Conservation (phyloP, 1,139 yeast species). For the Saccharomycopsis crataegensis region DNA sequence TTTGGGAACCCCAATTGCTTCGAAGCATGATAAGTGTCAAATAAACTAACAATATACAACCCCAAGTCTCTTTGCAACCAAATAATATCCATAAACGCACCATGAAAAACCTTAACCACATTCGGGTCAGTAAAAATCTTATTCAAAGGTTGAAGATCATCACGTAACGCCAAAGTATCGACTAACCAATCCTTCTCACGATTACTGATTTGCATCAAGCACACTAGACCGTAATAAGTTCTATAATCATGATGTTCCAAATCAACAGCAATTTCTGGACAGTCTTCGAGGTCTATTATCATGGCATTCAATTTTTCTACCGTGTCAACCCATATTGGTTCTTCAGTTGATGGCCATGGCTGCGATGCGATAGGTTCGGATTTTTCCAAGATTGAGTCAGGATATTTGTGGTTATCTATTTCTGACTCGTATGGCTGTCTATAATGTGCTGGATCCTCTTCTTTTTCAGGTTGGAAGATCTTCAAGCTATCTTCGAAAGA, state of each 20-base stretch:
- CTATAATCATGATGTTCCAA: slow-evolving; percentile 94
- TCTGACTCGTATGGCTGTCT: slow-evolving; percentile 80
- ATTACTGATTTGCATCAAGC: slow-evolving; percentile 88
- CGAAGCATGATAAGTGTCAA: slow-evolving; percentile 92
- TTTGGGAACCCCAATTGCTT: slow-evolving; percentile 70
- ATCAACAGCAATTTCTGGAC: slow-evolving; percentile 82
- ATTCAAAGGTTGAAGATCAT: slow-evolving; percentile 62
- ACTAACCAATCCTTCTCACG: slow-evolving; percentile 77
- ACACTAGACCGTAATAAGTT: slow-evolving; percentile 83
- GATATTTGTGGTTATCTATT: slow-evolving; percentile 65
- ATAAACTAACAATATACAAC: slow-evolving; percentile 76
- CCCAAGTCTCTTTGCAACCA: slow-evolving; percentile 98
- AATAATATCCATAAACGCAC: slow-evolving; percentile 93
- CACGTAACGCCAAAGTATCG: slow-evolving; percentile 70
- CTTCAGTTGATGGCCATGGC: slow-evolving; percentile 57
- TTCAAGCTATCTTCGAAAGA: slow-evolving; percentile 46
- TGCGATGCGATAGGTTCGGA: slow-evolving; percentile 47
- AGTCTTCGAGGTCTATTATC: slow-evolving; percentile 43
- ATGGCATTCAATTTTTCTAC: slow-evolving; percentile 44
- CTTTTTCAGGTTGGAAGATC: slow-evolving; percentile 35
- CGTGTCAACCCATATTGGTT: slow-evolving; percentile 68
- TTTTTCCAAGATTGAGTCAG: slow-evolving; percentile 42
- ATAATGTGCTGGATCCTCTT: slow-evolving; percentile 50
- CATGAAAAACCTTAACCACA: slow-evolving; percentile 85
- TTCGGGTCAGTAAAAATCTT: slow-evolving; percentile 71